Conservation (phyloP, 371 early-diverging fungal genomes). For the Fennellomyces sp. region DNA sequence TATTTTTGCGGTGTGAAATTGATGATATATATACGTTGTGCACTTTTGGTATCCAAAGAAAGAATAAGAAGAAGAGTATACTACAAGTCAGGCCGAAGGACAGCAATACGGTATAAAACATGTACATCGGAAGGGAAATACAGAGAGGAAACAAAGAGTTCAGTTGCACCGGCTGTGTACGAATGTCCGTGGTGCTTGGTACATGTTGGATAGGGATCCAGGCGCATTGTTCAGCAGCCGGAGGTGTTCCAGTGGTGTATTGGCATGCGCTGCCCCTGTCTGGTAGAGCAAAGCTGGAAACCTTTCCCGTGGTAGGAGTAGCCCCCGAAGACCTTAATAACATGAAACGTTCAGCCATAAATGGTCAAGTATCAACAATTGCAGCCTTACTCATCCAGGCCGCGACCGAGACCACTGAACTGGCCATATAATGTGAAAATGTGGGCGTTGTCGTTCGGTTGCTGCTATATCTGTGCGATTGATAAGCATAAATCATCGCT, state of each 20-base stretch:
- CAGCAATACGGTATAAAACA: not conserved
- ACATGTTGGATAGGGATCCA: slow-evolving; percentile 18
- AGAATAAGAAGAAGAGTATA: not conserved
- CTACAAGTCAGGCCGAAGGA: not conserved
- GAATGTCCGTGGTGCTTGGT: slow-evolving; percentile 8
- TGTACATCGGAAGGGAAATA: too few species aligned
- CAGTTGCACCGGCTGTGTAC: slow-evolving; percentile 7
- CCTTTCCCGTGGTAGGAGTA: slow-evolving; percentile 17
- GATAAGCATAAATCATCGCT: not conserved
- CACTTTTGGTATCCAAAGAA: not conserved
- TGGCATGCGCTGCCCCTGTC: slow-evolving; percentile 19
- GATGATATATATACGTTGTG: not conserved
- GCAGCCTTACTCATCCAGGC: slow-evolving; percentile 28
- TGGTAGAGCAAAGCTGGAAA: slow-evolving; percentile 22
- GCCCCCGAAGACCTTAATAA: slow-evolving; percentile 14
- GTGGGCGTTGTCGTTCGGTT: slow-evolving; percentile 14
- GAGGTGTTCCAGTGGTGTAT: slow-evolving; percentile 24
- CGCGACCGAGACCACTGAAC: slow-evolving; percentile 23
- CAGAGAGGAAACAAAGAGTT: too few species aligned
- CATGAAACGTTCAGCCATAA: not conserved
- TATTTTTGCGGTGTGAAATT: too few species aligned
- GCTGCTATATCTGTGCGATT: slow-evolving; percentile 1
- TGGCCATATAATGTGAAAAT: slow-evolving; percentile 23
- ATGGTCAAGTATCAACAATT: not conserved
- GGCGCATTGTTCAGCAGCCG: slow-evolving; percentile 29